Evolutionary conservation across 306 rosid genomes (phyloP), one percentile per base, ranked within the genome.

Genomic region (Quercus glauca): DNA sequence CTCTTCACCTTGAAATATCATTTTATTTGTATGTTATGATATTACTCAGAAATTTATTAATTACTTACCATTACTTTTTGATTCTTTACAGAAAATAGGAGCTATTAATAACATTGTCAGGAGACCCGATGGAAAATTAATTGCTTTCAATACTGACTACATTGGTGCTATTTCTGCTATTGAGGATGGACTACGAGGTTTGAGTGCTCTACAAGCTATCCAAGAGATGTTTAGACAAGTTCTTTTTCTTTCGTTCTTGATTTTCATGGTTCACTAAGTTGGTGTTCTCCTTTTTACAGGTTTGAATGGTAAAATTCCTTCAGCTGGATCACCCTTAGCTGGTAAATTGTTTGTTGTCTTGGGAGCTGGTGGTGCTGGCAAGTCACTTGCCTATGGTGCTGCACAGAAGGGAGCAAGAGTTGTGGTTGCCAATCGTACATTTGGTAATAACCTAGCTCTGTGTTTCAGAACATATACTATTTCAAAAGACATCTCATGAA

Each of bases 341-440:
- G 85, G 85, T 15, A 76, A 76, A 65, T 26, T 81, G 73, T 81
- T 81, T 61, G 85, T 76, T 68, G 81, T 81, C 18, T 51, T 81
- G 77, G 85, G 85, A 71, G 85, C 85, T 5, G 81, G 85, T 43
- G 85, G 85, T 31, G 85, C 81, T 41, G 85, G 85, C 51, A 81
- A 76, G 55, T 76, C 85, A 73, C 78, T 76, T 64, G 57, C 63
- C 31, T 61, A 60, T 55, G 74, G 79, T 56, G 61, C 69, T 73
- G 86, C 88, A 73, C 86, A 77, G 55, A 87, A 84, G 73, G 86
- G 88, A 63, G 90, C 90, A 14, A 81, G 86, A 84, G 88, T 87
- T 64, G 83, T 87, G 28, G 84, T 82, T 73, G 84, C 85, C 71
- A 84, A 79, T 71, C 81, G 84, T 31, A 76, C 83, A 14, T 72